Conservation (phyloP, 1,284 basidiomycete species). For the Moesziomyces globuligerus region DNA sequence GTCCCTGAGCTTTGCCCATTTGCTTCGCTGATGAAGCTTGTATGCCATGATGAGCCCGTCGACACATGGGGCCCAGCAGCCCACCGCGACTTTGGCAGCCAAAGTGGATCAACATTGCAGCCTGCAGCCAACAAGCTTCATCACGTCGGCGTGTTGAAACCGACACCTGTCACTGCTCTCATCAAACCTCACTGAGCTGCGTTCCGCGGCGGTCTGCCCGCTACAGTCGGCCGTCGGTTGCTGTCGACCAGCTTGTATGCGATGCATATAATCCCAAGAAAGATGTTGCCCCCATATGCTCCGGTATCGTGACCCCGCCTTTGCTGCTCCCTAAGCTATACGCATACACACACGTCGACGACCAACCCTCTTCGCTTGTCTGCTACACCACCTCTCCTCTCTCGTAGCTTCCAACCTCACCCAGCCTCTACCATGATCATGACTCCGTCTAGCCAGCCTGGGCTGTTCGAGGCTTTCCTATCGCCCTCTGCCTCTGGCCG, state of each 20-base stretch:
- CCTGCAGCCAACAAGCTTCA: background rate
- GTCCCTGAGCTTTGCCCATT: background rate
- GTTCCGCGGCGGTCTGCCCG: background rate
- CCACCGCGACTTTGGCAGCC: background rate
- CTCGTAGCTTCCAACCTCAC: background rate
- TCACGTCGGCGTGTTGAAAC: no score
- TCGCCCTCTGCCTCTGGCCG: conserved; percentile 2
- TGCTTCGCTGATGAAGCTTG: background rate
- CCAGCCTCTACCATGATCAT: conserved; percentile 17
- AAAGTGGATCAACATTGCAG: conserved; percentile 1
- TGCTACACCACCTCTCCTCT: no score
- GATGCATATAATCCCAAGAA: no score
- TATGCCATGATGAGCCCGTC: background rate
- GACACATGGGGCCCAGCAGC: background rate
- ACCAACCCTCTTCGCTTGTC: background rate
- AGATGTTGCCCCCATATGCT: no score
- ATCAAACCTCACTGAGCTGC: background rate
- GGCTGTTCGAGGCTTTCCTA: conserved; percentile 2
- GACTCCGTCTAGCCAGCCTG: conserved; percentile 5
- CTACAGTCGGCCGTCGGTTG: background rate
- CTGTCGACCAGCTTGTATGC: background rate
- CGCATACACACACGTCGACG: background rate
- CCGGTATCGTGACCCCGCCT: no score
- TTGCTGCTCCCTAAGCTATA: no score
- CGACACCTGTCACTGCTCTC: background rate